Base-by-base conservation (phyloP, 2,329 filamentous ascomycete genomes). In the Aspergillus novofumigatus region DNA sequence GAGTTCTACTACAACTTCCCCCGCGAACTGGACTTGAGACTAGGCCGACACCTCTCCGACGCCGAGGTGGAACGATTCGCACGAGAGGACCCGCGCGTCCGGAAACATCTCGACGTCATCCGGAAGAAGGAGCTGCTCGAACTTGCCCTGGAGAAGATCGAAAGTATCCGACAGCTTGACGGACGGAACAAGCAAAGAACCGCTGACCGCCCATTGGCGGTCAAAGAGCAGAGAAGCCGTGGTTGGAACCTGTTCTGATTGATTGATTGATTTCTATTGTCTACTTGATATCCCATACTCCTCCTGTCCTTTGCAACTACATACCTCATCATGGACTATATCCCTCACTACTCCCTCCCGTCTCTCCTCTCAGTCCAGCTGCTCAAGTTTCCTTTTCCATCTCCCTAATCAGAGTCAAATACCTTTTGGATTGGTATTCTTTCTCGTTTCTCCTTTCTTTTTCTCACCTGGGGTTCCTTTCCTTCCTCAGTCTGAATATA, bases 1-100 rank as follows among this genome's bases (percentile, higher is more conserved):
- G 96, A 99, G 70, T 99, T 97, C 73, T 97, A 96, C 78, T 96
- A 97, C 77, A 92, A 94, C 71, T 99, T 99, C 75, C 94, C 94
- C 0, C 85, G 94, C 42, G 92, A 97, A 71, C 83, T 99, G 11
- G 94, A 99, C 72, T 79, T 88, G 58, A 86, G 92, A 35, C 86
- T 99, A 10, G 91, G 93, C 49, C 86, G 91, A 26, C 88, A 91
- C 66, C 81, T 97, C 59, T 85, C 85, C 35, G 85, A 89, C 55
- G 86, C 86, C 5, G 88, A 97, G 67, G 84, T 97, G 4, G 93
- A 99, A 71, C 84, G 85, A 26, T 97, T 99, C 66, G 94, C 94
- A 3, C 86, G 90, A 53, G 94, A 99, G 75, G 95, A 99, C 69
- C 89, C 91, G 20, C 94, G 93, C 75, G 88, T 99, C 60, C 84